Base-by-base conservation (phyloP, 148 eudicot species). In the Vaccinium myrtillus region DNA sequence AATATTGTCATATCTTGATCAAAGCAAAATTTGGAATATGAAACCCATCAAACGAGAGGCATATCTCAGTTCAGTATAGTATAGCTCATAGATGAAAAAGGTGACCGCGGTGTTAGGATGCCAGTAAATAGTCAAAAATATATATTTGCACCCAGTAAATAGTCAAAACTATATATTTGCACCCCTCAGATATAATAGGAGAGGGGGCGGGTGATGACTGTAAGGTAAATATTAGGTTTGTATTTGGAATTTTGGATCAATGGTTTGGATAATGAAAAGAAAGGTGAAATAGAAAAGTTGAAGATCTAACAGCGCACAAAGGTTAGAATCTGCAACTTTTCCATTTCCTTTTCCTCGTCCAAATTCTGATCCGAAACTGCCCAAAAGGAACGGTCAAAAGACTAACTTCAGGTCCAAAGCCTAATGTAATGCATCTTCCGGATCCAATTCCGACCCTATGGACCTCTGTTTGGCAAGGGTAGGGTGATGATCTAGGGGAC, bases 401-500 rank as follows among this genome's bases (percentile, higher is more conserved):
- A 74, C 51, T 10, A 76, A 75, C 18, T n/a, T 48, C 13, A 4
- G 71, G 21, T 56, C 84, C 85, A 82, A 49, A n/a, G 87, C 61
- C 78, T 84, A 81, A 85, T 87, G 87, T 10, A 88, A 81, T 46
- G 83, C 83, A 82, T 94, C 93, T 32, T 89, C 90, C 12, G 89
- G 87, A 69, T 87, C 85, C 32, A 90, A 51, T 75, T 84, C 91
- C 18, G 88, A 82, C 81, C 84, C 90, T 11, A 85, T 70, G 39
- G 39, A 36, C 74, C 77, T 81, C 71, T 89, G 91, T 75, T 86
- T 91, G 30, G 82, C 50, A 53, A 83, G 43, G 19, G 88, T 78
- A 76, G 77, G 76, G 23, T 84, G 54, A 83, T 93, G 49, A 85
- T 93, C 94, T 14, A 83, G 76, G 80, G 92, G 94, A 80, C 75